These are phyloP conservation scores for Astragalus membranaceus DNA, from an alignment of 306 rosid species.

Conservation along the genomic window DNA sequence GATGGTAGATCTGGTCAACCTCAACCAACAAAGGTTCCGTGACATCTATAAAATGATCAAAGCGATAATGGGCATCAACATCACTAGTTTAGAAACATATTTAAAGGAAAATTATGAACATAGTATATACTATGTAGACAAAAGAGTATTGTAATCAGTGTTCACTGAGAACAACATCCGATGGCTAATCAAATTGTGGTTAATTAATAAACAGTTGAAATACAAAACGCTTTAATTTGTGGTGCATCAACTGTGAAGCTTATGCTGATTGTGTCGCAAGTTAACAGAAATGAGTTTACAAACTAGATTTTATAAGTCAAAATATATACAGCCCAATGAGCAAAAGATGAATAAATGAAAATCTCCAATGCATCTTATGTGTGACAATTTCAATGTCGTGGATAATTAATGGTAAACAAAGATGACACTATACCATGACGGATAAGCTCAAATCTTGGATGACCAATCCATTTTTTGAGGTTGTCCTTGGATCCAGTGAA, in stretches of 20 bases:
- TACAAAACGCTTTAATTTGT: not conserved
- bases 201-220: not conserved
- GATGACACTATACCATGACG: slow-evolving; percentile 59
- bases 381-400: not conserved
- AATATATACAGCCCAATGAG: not conserved
- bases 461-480: slow-evolving; percentile 74
- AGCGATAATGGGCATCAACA: not conserved
- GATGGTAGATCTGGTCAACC: slow-evolving; percentile 78
- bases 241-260: not conserved
- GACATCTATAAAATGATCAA: slow-evolving; percentile 41
- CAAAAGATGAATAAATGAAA: not conserved
- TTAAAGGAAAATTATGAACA: not conserved
- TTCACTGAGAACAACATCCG: not conserved
- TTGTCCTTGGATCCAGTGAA: slow-evolving; percentile 81
- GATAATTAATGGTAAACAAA: not conserved
- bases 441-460: slow-evolving; percentile 78
- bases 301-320: not conserved
- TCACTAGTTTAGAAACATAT: not conserved
- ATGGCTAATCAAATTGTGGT: not conserved
- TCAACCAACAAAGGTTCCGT: slow-evolving; percentile 65
- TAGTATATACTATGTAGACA: not conserved
- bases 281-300: not conserved
- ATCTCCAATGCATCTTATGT: not conserved
- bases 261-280: not conserved
- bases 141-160: not conserved